Evolutionary conservation across 2,329 filamentous ascomycete species (phyloP), one percentile per base, ranked within the genome.

Genomic region (Epichloe sylvatica): DNA sequence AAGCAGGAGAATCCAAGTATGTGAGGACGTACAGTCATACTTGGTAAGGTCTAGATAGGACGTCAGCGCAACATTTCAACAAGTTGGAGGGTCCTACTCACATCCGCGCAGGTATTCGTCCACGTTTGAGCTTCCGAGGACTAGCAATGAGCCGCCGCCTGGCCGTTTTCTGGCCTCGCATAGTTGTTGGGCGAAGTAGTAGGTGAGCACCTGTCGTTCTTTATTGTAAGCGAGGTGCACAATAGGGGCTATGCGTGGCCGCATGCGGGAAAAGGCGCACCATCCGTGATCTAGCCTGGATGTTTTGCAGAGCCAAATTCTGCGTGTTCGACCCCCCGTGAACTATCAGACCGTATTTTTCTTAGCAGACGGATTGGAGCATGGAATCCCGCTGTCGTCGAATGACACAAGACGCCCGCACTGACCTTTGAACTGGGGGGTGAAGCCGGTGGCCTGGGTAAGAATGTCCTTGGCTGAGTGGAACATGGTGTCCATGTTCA

Each of bases 231-330:
- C 19, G 25, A 36, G 19, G 23, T 21, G 21, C 6, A 12, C 15
- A 11, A 37, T 2, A 17, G 19, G 34, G 44, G 30, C 19, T 8
- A 25, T 38, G 34, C 19, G 21, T 17, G 21, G 19, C 13, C 19
- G 13, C 6, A 46, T 25, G 19, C 34, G 15, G 12, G 7, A 2
- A 37, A 25, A 25, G 34, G 21, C 45, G 35, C 21, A 85, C 78
- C 75, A 85, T 83, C 44, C 81, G 69, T 11, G 73, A 70, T 15
- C 81, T 69, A 5, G 80, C 81, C 50, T 84, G 81, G 47, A 84
- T 79, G 58, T 84, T 83, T 56, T 84, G 81, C 19, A 80, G 63
- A 0, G 78, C 78, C 1, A 83, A 64, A 50, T 84, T 84, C 57
- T 82, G 77, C 2, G 76, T 67, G n/a, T 60, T 59, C 1, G 65